Percentiles rank a stretch among this genome's conserved stretches.
Evolutionary conservation across 2,329 filamentous ascomycete genomes (phyloP).

Genomic region (Calonectria ilicicola): DNA sequence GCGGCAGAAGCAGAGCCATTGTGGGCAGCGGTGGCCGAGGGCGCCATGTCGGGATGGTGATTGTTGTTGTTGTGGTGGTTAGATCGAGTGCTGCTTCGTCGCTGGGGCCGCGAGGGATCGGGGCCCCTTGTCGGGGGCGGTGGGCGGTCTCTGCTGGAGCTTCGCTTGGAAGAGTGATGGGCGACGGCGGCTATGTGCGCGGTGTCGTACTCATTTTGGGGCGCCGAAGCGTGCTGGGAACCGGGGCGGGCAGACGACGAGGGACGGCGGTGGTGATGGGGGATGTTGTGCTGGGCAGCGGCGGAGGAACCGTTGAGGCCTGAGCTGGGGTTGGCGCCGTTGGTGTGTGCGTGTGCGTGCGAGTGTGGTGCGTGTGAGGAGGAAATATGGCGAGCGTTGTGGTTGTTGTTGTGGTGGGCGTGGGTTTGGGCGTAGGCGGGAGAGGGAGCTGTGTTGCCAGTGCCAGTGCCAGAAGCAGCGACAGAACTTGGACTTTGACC

Average conservation of each 20-base stretch:
- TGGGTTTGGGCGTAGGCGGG: slow-evolving; percentile 19
- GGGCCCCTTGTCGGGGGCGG: slow-evolving; percentile 64
- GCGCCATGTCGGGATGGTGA: slow-evolving; percentile 60
- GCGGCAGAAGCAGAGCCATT: slow-evolving; percentile 67
- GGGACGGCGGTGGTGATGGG: slow-evolving; percentile 53
- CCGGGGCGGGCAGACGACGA: slow-evolving; percentile 55
- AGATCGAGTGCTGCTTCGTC: slow-evolving; percentile 64
- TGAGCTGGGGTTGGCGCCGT: slow-evolving; percentile 30
- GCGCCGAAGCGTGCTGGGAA: slow-evolving; percentile 56
- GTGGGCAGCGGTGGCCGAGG: slow-evolving; percentile 61
- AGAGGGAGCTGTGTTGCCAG: slow-evolving; percentile 24
- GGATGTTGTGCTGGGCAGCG: slow-evolving; percentile 39
- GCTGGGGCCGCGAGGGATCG: slow-evolving; percentile 60
- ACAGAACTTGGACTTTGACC: slow-evolving; percentile 23
- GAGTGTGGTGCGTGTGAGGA: slow-evolving; percentile 40
- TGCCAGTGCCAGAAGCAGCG: slow-evolving; percentile 11
- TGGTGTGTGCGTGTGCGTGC: slow-evolving; percentile 33
- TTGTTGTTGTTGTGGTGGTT: slow-evolving; percentile 49
- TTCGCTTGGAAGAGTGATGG: slow-evolving; percentile 64
- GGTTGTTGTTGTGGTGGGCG: slow-evolving; percentile 25
- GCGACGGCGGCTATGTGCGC: slow-evolving; percentile 71
- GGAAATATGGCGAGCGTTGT: slow-evolving; percentile 39
- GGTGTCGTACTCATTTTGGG: slow-evolving; percentile 80
- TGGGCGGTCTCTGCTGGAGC: slow-evolving; percentile 72
- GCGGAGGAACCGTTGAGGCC: slow-evolving; percentile 14